Evolutionary conservation across 768 basidiomycete genomes (phyloP).

Genomic region (Lactifluus piperatus): DNA sequence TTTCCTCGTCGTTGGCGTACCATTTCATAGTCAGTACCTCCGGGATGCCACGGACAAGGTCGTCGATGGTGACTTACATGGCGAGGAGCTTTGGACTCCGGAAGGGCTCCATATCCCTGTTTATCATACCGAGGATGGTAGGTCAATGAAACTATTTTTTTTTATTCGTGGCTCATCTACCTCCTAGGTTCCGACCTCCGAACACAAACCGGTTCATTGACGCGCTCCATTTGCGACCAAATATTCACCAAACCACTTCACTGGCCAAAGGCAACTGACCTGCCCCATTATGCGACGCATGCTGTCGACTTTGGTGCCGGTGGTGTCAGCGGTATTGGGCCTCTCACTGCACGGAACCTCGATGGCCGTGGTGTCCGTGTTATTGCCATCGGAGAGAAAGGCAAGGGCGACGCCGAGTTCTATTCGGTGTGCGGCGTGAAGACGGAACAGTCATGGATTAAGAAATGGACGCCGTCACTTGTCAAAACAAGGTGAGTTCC

Average conservation of each 20-base stretch:
- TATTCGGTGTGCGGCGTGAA: slow-evolving; percentile 58
- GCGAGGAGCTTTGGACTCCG: slow-evolving; percentile 68
- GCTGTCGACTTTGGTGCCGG: slow-evolving; percentile 96
- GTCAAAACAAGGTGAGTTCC: slow-evolving; percentile 76
- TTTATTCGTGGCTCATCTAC: slow-evolving; percentile 10
- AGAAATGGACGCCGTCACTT: slow-evolving; percentile 75
- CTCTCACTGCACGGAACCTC: slow-evolving; percentile 82
- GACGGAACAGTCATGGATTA: slow-evolving; percentile 85
- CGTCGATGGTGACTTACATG: slow-evolving; percentile 62
- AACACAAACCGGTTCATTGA: slow-evolving; percentile 55
- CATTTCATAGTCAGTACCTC: slow-evolving; percentile 91
- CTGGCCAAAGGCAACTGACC: slow-evolving; percentile 85
- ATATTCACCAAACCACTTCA: slow-evolving; percentile 89
- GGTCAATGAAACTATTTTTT: slow-evolving; percentile 24
- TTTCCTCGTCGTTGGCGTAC: slow-evolving; percentile 92
- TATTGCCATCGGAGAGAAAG: slow-evolving; percentile 84
- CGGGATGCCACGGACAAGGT: slow-evolving; percentile 65
- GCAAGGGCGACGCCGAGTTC: slow-evolving; percentile 81
- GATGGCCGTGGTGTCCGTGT: slow-evolving; percentile 92
- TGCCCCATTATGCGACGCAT: slow-evolving; percentile 88
- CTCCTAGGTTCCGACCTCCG: slow-evolving; percentile 78
- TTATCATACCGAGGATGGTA: slow-evolving; percentile 89
- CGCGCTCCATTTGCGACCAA: slow-evolving; percentile 84
- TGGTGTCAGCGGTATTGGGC: slow-evolving; percentile 80
- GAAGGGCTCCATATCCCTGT: slow-evolving; percentile 74